phyloP scores from a whole-genome alignment of 768 basidiomycete species.

The Leccinum obscurum region DNA sequence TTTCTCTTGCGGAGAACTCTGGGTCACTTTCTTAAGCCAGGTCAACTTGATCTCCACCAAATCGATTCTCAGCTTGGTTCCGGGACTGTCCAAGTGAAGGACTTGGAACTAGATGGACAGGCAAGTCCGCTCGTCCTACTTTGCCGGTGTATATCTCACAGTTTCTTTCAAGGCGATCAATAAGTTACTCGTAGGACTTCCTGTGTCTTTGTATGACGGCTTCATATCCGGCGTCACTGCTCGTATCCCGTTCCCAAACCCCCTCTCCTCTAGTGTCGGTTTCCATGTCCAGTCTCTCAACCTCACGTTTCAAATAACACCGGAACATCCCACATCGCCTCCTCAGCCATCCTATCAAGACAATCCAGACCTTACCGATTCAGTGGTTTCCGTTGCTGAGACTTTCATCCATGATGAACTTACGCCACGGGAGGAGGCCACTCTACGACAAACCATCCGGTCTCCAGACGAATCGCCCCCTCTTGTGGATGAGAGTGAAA shows the following conservation, averaged over 20 bases:
- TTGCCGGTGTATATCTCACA: constrained; percentile 17
- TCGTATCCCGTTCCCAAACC: constrained; percentile 84
- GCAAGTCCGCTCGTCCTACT: constrained; percentile 44
- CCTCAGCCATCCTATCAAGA: constrained; percentile 14
- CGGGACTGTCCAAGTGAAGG: constrained; percentile 83
- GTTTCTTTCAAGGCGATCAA: constrained; percentile 69
- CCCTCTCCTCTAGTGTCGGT: constrained; percentile 70
- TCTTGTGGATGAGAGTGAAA: constrained; percentile 37
- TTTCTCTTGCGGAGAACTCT: constrained; percentile 82
- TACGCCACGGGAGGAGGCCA: constrained; percentile 65
- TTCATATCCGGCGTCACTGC: constrained; percentile 73
- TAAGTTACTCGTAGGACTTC: constrained; percentile 59
- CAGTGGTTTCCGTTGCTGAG: constrained; percentile 82
- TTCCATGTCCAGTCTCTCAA: constrained; percentile 68
- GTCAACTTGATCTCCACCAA: constrained; percentile 82
- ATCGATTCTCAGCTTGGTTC: constrained; percentile 94
- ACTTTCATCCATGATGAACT: constrained; percentile 87
- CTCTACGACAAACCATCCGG: constrained; percentile 69
- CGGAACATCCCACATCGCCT: constrained; percentile 17
- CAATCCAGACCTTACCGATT: constrained; percentile 60
- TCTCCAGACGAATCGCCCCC: constrained; percentile 36
- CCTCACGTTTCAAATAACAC: constrained; percentile 58
- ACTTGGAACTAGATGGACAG: constrained; percentile 74
- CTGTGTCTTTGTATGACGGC: constrained; percentile 68
- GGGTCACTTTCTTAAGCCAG: constrained; percentile 85